Evolutionary conservation across 2,329 filamentous ascomycete species (phyloP), one percentile per base, ranked within the genome.

Genomic region (Cladophialophora chaetospira): DNA sequence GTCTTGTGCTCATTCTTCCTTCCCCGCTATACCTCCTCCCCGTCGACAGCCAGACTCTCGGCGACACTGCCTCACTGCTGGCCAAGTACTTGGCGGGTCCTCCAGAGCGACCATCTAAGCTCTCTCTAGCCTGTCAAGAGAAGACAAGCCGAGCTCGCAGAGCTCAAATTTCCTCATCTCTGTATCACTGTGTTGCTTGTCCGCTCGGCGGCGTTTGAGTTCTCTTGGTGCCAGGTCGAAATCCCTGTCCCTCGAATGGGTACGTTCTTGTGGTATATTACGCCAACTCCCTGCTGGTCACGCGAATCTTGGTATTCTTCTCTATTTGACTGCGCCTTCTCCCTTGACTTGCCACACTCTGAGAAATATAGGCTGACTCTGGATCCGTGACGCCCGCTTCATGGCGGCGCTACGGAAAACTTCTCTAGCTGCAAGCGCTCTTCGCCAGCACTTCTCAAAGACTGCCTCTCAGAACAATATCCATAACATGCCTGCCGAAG

Each of bases 361-460:
- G 19, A 31, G 29, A 42, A 42, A 15, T 42, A 28, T 29, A 15
- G 10, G 48, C 48, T 51, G 17, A 51, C 48, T 46, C 13, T 51
- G 48, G 25, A 21, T 6, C 23, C 31, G 55, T 28, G 42, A 44
- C 42, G 33, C 42, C 53, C 43, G 38, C 46, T 51, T 43, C 46
- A 58, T 58, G 55, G 43, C 44, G 59, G 53, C 59, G 55, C 28
- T 47, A 55, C 55, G 50, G 28, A 51, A 53, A 33, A 40, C 53
- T 49, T 42, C 48, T 51, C 15, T 56, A 63, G 61, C 61, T 62
- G 61, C 61, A 3, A 62, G 29, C 47, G 60, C 46, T 26, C 53
- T 63, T 28, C 58, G 61, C 29, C 57, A 54, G 45, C 31, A 55
- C 21, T 63, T 63, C 28, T 28, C 42, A 13, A 28, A 44, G 48